These are phyloP conservation scores for Mucor indicus DNA, from an alignment of 371 early-diverging fungal genomes.

Conservation along the genomic window DNA sequence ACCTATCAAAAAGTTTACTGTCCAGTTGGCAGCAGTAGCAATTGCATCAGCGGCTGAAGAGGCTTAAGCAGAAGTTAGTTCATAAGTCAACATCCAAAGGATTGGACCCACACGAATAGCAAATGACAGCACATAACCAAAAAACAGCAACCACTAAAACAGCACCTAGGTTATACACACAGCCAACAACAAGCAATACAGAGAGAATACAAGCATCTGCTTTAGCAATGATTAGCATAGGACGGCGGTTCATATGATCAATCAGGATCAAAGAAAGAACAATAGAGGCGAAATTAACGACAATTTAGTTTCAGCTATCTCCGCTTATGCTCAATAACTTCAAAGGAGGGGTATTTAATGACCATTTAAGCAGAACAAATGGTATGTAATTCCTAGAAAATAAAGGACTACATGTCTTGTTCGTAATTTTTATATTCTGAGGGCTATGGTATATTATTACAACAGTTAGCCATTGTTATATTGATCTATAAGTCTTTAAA, in stretches of 20 bases:
- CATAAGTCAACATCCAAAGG: conserved; percentile 76
- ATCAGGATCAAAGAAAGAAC: conserved; percentile 56
- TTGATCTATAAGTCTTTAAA: too few relatives aligned
- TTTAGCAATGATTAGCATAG: conserved; percentile 63
- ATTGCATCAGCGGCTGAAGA: conserved; percentile 53
- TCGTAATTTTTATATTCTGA: too few relatives aligned
- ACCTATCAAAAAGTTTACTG: conserved; percentile 24
- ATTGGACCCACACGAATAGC: conserved; percentile 84
- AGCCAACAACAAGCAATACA: conserved; percentile 53
- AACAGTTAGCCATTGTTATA: too few relatives aligned
- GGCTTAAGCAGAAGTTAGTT: conserved; percentile 65
- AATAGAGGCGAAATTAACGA: conserved; percentile 63
- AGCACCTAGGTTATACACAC: conserved; percentile 39
- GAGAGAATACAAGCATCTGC: conserved; percentile 56
- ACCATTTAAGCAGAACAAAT: too few relatives aligned
- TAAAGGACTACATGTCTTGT: too few relatives aligned
- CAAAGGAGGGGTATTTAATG: too few relatives aligned
- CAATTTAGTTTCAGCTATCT: too few relatives aligned
- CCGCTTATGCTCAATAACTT: too few relatives aligned
- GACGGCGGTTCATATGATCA: conserved; percentile 73
- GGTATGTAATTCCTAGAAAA: too few relatives aligned
- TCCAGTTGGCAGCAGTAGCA: conserved; percentile 66
- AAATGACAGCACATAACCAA: conserved; percentile 78
- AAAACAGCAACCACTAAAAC: conserved; percentile 66
- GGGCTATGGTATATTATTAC: too few relatives aligned